Conservation (phyloP, 108 stramenopile genomes). For the Cylindrotheca closterium region DNA sequence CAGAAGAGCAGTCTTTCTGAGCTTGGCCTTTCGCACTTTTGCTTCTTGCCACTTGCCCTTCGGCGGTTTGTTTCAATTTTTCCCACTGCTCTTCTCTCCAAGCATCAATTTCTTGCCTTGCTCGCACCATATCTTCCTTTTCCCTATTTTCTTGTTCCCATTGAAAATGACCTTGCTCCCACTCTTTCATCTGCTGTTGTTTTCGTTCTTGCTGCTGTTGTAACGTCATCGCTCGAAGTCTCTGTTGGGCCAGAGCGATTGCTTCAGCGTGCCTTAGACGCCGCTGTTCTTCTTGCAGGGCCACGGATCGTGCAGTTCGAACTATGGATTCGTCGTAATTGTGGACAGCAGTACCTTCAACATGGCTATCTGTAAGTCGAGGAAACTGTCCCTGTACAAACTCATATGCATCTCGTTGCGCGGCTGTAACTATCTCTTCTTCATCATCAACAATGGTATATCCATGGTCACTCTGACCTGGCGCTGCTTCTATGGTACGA, state of each 20-base stretch:
- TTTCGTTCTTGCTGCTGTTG: conserved; percentile 20
- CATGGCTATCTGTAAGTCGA: conserved; percentile 3
- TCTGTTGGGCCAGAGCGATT: conserved; percentile 3
- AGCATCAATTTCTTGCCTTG: conserved; percentile 31
- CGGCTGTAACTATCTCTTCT: conserved; percentile 36
- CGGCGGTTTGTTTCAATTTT: conserved; percentile 14
- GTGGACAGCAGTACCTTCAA: neutral
- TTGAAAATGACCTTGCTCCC: neutral
- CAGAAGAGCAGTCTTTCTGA: too few species aligned
- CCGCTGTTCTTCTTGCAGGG: conserved; percentile 12
- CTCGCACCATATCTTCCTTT: conserved; percentile 22
- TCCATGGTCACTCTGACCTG: conserved; percentile 28
- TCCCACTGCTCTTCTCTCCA: conserved; percentile 43
- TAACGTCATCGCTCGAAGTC: conserved; percentile 14
- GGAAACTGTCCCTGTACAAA: conserved; percentile 53
- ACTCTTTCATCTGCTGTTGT: conserved; percentile 5
- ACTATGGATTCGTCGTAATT: conserved; percentile 18
- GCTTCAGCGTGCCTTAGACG: neutral
- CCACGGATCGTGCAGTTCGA: conserved; percentile 6
- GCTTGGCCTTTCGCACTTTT: neutral
- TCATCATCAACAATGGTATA: conserved; percentile 58
- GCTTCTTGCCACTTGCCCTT: neutral
- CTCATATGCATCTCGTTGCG: conserved; percentile 39
- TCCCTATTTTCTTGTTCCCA: conserved; percentile 14
- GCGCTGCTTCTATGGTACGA: conserved; percentile 19